Evolutionary conservation across 768 basidiomycete species (phyloP).

Genomic region (Megacollybia marginata): DNA sequence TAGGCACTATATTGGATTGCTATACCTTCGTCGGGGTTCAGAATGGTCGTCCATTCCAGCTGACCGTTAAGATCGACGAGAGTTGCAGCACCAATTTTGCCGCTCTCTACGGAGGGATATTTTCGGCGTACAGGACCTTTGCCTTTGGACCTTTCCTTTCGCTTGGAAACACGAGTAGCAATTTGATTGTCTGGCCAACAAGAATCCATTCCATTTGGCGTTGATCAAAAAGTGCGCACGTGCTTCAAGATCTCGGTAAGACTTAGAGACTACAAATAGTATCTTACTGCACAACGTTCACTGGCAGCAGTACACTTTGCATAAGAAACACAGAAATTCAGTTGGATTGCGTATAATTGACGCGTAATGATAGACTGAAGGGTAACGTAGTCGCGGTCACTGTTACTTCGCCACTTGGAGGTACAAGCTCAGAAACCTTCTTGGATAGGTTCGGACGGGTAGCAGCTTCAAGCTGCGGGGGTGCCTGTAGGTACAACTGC

Average conservation of each 20-base stretch:
- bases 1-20: slow-evolving; percentile 7
- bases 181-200: slow-evolving; percentile 54
- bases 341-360: slow-evolving; percentile 20
- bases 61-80: slow-evolving; percentile 35
- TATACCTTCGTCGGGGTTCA: slow-evolving; percentile 20
- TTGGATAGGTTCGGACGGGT: slow-evolving; percentile 91
- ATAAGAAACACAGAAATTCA: neutral
- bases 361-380: slow-evolving; percentile 69
- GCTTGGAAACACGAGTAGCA: slow-evolving; percentile 7
- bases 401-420: slow-evolving; percentile 68
- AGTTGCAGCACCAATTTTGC: slow-evolving; percentile 49
- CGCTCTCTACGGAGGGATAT: slow-evolving; percentile 52
- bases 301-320: too few relatives aligned
- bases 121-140: slow-evolving; percentile 17
- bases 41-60: slow-evolving; percentile 46
- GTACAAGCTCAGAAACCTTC: slow-evolving; percentile 75
- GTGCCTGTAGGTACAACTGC: slow-evolving; percentile 90
- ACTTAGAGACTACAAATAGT: too few relatives aligned
- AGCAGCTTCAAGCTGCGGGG: slow-evolving; percentile 81
- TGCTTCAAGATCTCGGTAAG: too few relatives aligned
- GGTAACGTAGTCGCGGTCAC: slow-evolving; percentile 89
- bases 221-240: neutral
- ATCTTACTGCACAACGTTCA: too few relatives aligned
- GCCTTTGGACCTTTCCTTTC: slow-evolving; percentile 24
- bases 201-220: slow-evolving; percentile 66